These are phyloP conservation scores for Wickerhamomyces queroliae DNA, from an alignment of 805 yeast species.

Conservation along the genomic window DNA sequence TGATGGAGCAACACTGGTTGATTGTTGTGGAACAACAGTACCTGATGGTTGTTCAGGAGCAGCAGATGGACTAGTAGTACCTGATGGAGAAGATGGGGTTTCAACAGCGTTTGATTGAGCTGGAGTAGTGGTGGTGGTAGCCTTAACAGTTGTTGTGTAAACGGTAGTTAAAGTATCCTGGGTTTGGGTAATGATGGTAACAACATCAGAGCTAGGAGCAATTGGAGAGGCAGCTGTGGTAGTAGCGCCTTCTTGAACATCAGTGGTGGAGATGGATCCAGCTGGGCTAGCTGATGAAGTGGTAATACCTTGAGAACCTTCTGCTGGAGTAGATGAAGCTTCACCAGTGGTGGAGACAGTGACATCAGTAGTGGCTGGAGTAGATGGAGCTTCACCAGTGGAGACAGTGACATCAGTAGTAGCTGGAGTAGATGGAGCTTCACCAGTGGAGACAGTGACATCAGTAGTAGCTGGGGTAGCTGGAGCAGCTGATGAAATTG, in stretches of 20 bases:
- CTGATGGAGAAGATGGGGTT: conserved; percentile 1
- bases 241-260: no score
- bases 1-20: neutral
- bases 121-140: conserved; percentile 13
- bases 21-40: neutral
- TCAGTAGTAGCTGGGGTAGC: neutral
- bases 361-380: conserved; percentile 9
- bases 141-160: conserved; percentile 13
- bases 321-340: conserved; percentile 1
- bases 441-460: neutral
- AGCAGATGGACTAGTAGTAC: neutral
- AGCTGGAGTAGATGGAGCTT: neutral
- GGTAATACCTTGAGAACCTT: no score
- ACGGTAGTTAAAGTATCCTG: no score
- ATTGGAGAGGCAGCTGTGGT: no score
- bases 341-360: conserved; percentile 12
- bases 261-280: no score
- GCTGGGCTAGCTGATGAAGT: neutral
- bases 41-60: neutral
- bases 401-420: conserved; percentile 1
- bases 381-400: no score
- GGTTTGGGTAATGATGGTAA: no score
- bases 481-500: neutral
- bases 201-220: no score
- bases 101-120: conserved; percentile 12